Conservation (phyloP, 2,329 filamentous ascomycete genomes). For the Incumbomyces delicatus region DNA sequence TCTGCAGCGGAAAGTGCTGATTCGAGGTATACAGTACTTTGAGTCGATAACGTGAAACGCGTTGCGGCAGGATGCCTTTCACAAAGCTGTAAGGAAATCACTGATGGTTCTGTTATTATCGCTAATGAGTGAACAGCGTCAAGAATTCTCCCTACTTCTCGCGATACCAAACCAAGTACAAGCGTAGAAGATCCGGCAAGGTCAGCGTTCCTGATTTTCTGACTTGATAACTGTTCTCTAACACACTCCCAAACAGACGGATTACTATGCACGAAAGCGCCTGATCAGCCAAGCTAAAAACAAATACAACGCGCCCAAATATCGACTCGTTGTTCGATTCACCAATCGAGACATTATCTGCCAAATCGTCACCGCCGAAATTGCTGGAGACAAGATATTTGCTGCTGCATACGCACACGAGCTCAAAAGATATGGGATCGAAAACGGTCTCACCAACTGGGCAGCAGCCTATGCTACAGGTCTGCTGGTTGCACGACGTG, state of each 20-base stretch:
- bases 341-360: conserved; percentile 98
- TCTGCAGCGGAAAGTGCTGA: conserved; percentile 99
- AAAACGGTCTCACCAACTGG: conserved; percentile 99
- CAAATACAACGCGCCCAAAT: conserved; percentile 99
- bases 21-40: conserved; percentile 51
- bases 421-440: conserved; percentile 93
- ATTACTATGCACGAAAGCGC: conserved; percentile 99
- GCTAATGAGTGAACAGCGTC: conserved; percentile 36
- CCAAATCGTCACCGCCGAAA: conserved; percentile 94
- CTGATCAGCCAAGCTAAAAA: conserved; percentile 99
- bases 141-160: conserved; percentile 98
- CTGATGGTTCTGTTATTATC: conserved; percentile 2
- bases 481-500: conserved; percentile 92
- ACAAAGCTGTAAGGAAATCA: conserved; percentile 54
- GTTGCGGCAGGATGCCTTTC: conserved; percentile 46
- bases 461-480: conserved; percentile 92
- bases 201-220: conserved; percentile 7
- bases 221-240: too few relatives aligned
- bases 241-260: conserved; percentile 54
- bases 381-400: conserved; percentile 97
- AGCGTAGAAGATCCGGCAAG: conserved; percentile 79
- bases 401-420: conserved; percentile 89
- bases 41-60: not conserved
- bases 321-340: conserved; percentile 98
- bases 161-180: conserved; percentile 99